phyloP scores from a whole-genome alignment of 2,329 filamentous ascomycete species.

The Alternaria arbusti region DNA sequence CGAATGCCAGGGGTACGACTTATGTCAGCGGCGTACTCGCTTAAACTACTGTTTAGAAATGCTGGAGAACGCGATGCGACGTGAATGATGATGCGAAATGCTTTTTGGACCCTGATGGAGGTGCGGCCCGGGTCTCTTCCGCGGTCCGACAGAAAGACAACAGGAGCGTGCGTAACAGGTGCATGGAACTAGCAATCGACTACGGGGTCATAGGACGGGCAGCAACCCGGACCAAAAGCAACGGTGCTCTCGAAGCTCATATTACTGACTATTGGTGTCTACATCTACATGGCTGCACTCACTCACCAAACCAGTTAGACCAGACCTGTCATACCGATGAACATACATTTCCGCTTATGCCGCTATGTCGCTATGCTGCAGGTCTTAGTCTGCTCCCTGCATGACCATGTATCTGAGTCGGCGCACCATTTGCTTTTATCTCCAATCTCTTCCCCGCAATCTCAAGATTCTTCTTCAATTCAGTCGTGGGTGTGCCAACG shows the following conservation, averaged over 20 bases:
- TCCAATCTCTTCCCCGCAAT: constrained; percentile 19
- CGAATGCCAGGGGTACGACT: neutral
- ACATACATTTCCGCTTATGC: neutral
- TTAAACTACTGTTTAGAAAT: neutral
- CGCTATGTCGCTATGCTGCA: neutral
- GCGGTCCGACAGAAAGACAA: neutral
- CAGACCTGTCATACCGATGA: neutral
- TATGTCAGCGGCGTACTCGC: constrained; percentile 6
- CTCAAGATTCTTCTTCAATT: constrained; percentile 27
- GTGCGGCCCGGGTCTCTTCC: neutral
- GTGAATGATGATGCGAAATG: neutral
- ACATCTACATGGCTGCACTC: neutral
- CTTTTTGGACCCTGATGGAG: neutral
- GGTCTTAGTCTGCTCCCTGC: constrained; percentile 37
- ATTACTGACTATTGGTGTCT: neutral
- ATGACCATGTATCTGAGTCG: constrained; percentile 23
- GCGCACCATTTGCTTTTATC: constrained; percentile 24
- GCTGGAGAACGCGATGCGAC: neutral
- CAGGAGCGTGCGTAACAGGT: neutral
- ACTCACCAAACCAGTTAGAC: neutral
- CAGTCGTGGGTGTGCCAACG: constrained; percentile 25
- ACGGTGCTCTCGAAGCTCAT: neutral
- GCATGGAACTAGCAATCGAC: neutral
- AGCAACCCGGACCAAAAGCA: neutral
- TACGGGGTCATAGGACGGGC: too few relatives aligned